Evolutionary conservation across 805 yeast species (phyloP), one percentile per base, ranked within the genome.

Genomic region (Candida stauntonica): DNA sequence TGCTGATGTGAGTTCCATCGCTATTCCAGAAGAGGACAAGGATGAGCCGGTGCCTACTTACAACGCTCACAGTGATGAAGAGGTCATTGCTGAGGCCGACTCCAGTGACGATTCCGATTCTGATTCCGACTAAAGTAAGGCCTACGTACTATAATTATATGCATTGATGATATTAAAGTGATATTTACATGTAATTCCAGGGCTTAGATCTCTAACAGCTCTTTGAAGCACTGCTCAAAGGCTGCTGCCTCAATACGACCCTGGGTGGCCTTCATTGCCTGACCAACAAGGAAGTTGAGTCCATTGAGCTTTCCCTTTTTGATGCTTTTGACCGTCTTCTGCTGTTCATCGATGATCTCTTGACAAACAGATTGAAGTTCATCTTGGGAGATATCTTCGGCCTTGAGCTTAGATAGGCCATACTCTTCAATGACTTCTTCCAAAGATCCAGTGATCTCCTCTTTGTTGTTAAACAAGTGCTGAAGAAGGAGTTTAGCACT

Each of bases 261-360:
- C 48, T 79, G 83, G 2, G 86, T 75, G 39, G 70, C 64, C 51
- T 78, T 77, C 95, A 93, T 86, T 15, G 87, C 94, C 54, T 75
- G 76, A 1, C 97, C 98, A 4, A 93, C 72, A 39, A 93, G 65
- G 52, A 68, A 86, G 51, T 87, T 85, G n/a, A 91, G 51, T 11
- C 88, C 76, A 26, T 73, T 75, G 29, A 63, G 61, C 46, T 75
- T 77, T 12, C 50, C 50, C 38, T 79, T 79, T 3, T 57, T 56
- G 19, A 87, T 70, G 35, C 74, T 75, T 15, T 66, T 61, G 3
- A 84, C 85, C 14, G 81, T 73, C 14, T 73, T 75, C 0, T 67
- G 67, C 73, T 58, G 14, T 55, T 67, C 18, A 43, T 55, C 8
- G 67, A 64, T 31, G 30, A 76, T 69, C 17, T 62, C 62, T 8